Evolutionary conservation across 1,139 yeast genomes (phyloP).

Genomic region (Neolecta irregularis): DNA sequence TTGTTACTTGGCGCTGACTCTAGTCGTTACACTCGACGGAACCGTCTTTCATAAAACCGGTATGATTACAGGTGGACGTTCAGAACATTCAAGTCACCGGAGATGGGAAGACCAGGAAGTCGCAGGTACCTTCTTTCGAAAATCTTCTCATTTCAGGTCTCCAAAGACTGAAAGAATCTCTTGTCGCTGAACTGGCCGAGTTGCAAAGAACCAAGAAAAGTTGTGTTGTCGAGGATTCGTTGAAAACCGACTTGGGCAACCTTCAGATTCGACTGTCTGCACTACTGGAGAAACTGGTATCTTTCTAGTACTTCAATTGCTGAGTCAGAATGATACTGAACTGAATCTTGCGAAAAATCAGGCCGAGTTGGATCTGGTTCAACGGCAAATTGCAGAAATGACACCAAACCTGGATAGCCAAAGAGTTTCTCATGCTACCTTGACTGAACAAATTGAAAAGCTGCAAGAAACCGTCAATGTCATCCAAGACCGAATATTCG

Average conservation of each 20-base stretch:
- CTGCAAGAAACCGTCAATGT: constrained; percentile 17
- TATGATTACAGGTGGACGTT: constrained; percentile 79
- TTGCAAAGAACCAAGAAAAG: constrained; percentile 37
- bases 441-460: constrained; percentile 21
- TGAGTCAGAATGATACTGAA: constrained; percentile 27
- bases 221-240: constrained; percentile 41
- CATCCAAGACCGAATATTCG: constrained; percentile 29
- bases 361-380: constrained; percentile 42
- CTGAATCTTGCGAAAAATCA: constrained; percentile 40
- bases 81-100: too few species aligned
- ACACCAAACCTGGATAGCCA: constrained; percentile 15
- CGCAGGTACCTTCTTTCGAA: constrained; percentile 20
- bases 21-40: constrained; percentile 67
- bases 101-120: constrained; percentile 70
- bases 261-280: too few species aligned
- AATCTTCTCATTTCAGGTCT: constrained; percentile 24
- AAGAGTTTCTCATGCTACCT: background rate
- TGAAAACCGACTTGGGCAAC: too few species aligned
- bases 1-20: background rate
- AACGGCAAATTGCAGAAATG: constrained; percentile 17
- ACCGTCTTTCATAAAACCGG: constrained; percentile 74
- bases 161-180: constrained; percentile 43
- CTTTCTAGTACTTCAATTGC: too few species aligned
- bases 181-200: constrained; percentile 38
- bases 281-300: too few species aligned